Evolutionary conservation across 129 eudicot species (phyloP).

Genomic region (Helichrysum umbraculigerum): DNA sequence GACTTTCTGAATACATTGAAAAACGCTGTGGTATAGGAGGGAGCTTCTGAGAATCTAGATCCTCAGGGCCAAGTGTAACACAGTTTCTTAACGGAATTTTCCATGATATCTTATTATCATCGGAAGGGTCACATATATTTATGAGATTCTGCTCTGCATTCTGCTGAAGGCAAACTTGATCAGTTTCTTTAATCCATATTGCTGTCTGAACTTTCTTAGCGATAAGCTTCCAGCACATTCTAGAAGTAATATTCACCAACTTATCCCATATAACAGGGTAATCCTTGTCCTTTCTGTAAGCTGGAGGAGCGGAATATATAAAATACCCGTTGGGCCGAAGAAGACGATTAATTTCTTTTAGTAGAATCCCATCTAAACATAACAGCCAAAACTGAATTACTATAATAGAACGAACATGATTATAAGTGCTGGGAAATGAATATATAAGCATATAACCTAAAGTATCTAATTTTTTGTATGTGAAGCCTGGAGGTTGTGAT

Average conservation of each 20-base stretch:
- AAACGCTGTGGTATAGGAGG: constrained; percentile 87
- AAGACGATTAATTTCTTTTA: constrained; percentile 80
- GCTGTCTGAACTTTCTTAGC: constrained; percentile 90
- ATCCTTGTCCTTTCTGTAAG: constrained; percentile 93
- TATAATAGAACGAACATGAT: neutral
- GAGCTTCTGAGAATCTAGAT: constrained; percentile 44
- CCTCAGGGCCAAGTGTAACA: constrained; percentile 33
- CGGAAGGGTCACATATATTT: constrained; percentile 59
- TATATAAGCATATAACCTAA: neutral
- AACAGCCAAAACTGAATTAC: neutral
- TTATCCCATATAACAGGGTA: constrained; percentile 87
- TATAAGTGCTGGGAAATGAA: neutral
- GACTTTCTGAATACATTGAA: constrained; percentile 67
- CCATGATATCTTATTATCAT: constrained; percentile 55
- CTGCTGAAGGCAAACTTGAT: constrained; percentile 61
- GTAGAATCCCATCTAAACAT: constrained; percentile 76
- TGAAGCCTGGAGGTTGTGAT: neutral
- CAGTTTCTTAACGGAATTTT: constrained; percentile 73
- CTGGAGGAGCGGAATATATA: constrained; percentile 97
- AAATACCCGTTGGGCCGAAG: constrained; percentile 86
- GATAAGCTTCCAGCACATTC: constrained; percentile 94
- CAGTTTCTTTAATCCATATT: constrained; percentile 73
- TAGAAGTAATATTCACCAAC: constrained; percentile 65
- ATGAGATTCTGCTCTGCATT: constrained; percentile 63
- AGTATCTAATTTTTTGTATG: neutral